Base-by-base conservation (phyloP, 805 yeast genomes). In the Candida cerambycidarum region DNA sequence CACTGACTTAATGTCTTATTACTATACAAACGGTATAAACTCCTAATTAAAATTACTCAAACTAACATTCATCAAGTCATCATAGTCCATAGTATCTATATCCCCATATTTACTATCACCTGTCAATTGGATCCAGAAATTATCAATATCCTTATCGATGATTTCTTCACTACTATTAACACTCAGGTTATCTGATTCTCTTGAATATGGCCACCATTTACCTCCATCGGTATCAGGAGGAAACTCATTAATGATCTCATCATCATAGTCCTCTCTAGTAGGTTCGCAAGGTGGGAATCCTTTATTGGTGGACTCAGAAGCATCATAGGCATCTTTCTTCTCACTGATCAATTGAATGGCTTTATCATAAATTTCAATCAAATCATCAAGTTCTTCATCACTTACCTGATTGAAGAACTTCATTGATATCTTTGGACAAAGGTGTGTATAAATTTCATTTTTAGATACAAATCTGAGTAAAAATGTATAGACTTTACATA, bases 401-500 rank as follows among this genome's bases (percentile, higher is more conserved):
- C 42, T 43, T 13, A 58, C 43, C 23, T 51, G 43, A 12, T 24
- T 16, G 12, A 21, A 10, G 9, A 31, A 37, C 7, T 42, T 42
- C 1, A 44, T 38, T 8, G 47, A 15, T 17, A 39, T 46, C 16
- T 42, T 30, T 16, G 31, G 29, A 17, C 39, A 39, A 33, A 38
- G 37, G 10, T 43, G 34, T 14, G 54, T 47, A 43, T 58, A 65
- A 27, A 61, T 54, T 5, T 59, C 63, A 16, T 60, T 50, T 14
- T 63, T 57, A 0, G 47, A 57, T 9, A 78, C 43, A 4, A 73
- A 40, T 17, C 59, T 63, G 10, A 72, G 48, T 15, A 80, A 52
- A 34, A 65, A 71, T 5, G 58, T 58, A 39, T 76, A 78, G 0
- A 85, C 82, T 52, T 81, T 82, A 28, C 78, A 69, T 56, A 83